These are phyloP conservation scores for Camillea tinctor DNA, from an alignment of 2,329 filamentous ascomycete genomes.

Conservation along the genomic window DNA sequence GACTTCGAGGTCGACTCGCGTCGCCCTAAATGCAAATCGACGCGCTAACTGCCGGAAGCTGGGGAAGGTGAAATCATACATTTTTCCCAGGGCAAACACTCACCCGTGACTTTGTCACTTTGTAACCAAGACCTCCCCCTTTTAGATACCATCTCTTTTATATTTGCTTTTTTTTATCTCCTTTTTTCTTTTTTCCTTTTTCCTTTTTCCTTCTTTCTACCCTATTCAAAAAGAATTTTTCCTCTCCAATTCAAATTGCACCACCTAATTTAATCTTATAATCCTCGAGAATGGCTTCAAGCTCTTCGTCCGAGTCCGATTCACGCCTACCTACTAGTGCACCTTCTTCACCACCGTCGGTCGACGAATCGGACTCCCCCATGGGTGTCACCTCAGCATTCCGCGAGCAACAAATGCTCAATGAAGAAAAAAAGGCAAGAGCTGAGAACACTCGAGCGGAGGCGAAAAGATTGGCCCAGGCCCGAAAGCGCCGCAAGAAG, in stretches of 20 bases:
- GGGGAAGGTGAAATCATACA: constrained; percentile 28
- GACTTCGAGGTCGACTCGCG: constrained; percentile 32
- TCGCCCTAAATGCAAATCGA: constrained; percentile 19
- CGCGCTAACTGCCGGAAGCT: constrained; percentile 25
- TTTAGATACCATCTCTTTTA: background rate
- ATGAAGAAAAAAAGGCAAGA: constrained; percentile 46
- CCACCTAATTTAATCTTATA: background rate
- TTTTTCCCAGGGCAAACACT: constrained; percentile 3
- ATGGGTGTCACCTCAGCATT: constrained; percentile 29
- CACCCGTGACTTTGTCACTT: too few relatives aligned
- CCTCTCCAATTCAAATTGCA: background rate
- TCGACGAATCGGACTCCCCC: constrained; percentile 7
- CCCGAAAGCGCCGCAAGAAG: constrained; percentile 42
- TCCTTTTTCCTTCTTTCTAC: background rate
- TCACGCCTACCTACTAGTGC: constrained; percentile 19
- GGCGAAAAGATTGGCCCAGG: constrained; percentile 40
- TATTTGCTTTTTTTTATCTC: background rate
- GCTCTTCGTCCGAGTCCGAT: constrained; percentile 16
- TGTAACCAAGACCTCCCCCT: background rate
- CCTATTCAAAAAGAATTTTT: background rate
- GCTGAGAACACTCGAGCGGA: constrained; percentile 49
- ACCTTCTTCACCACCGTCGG: constrained; percentile 23
- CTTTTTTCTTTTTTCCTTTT: background rate
- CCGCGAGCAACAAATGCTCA: constrained; percentile 33
- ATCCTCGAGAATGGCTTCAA: constrained; percentile 16